Percentiles rank a stretch among this genome's conserved stretches.
Conservation (phyloP, 2,329 filamentous ascomycete species). For the Neurospora crassa region DNA sequence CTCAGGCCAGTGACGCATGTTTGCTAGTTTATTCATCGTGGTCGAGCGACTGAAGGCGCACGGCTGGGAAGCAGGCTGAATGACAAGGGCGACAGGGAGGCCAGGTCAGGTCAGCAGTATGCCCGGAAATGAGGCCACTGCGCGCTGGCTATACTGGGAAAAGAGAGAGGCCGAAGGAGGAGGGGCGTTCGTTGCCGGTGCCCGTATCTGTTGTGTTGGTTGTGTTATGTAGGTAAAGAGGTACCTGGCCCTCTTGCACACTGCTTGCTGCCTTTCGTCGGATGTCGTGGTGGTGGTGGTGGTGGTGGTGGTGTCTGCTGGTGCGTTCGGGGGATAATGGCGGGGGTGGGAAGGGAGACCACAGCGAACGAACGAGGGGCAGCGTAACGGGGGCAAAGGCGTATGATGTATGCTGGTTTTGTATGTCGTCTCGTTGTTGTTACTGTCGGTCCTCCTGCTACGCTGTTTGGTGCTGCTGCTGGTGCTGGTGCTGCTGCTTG, state of each 20-base stretch:
- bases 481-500: not conserved
- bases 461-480: not conserved
- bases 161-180: not conserved
- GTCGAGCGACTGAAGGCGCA: not conserved
- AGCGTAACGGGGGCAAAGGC: not conserved
- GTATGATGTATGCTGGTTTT: not conserved
- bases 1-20: slow-evolving; percentile 64
- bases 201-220: not conserved
- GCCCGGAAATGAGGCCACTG: not conserved
- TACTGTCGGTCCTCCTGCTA: not conserved
- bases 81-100: slow-evolving; percentile 1
- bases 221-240: not conserved
- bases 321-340: not conserved
- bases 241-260: not conserved
- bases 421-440: not conserved
- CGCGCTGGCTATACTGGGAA: not conserved
- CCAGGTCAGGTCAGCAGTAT: not conserved
- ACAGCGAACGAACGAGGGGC: not conserved
- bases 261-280: not conserved
- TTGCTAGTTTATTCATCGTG: slow-evolving; percentile 63
- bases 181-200: not conserved
- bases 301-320: not conserved
- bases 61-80: not conserved
- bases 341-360: not conserved
- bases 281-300: not conserved